phyloP scores from a whole-genome alignment of 2,329 filamentous ascomycete species.

The Botrytis aclada region DNA sequence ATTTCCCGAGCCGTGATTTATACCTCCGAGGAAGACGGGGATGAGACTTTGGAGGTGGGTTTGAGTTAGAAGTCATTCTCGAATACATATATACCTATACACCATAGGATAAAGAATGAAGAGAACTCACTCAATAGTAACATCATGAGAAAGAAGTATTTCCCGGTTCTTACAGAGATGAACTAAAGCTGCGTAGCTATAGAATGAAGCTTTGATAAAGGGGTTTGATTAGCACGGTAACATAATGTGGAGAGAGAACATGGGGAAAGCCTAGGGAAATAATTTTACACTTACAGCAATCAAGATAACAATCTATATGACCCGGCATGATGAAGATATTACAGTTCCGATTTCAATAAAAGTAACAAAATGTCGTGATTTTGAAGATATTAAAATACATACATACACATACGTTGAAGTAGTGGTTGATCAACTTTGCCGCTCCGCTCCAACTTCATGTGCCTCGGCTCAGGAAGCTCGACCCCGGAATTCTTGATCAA shows the following conservation, averaged over 20 bases:
- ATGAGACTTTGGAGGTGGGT: conserved; percentile 50
- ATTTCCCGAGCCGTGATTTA: conserved; percentile 61
- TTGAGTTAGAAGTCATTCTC: conserved; percentile 2
- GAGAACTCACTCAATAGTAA: conserved; percentile 61
- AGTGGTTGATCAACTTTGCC: not conserved
- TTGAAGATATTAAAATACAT: not conserved
- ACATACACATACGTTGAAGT: not conserved
- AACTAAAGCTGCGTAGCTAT: conserved; percentile 54
- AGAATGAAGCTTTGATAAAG: conserved; percentile 56
- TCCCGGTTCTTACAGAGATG: conserved; percentile 57
- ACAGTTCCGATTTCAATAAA: not conserved
- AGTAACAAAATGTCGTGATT: not conserved
- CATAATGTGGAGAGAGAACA: not conserved
- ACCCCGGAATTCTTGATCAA: conserved; percentile 8
- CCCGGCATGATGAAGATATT: conserved; percentile 48
- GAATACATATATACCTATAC: not conserved
- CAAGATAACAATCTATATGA: conserved; percentile 64
- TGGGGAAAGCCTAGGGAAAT: not conserved
- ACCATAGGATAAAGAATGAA: not conserved
- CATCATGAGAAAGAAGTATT: conserved; percentile 53
- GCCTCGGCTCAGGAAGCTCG: conserved; percentile 9
- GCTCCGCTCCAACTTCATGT: not conserved
- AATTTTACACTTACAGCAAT: conserved; percentile 52
- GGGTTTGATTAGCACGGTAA: not conserved
- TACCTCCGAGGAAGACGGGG: conserved; percentile 68